These are phyloP conservation scores for Vitis hybrid DNA, from an alignment of 177 flowering plant genomes.

Conservation along the genomic window DNA sequence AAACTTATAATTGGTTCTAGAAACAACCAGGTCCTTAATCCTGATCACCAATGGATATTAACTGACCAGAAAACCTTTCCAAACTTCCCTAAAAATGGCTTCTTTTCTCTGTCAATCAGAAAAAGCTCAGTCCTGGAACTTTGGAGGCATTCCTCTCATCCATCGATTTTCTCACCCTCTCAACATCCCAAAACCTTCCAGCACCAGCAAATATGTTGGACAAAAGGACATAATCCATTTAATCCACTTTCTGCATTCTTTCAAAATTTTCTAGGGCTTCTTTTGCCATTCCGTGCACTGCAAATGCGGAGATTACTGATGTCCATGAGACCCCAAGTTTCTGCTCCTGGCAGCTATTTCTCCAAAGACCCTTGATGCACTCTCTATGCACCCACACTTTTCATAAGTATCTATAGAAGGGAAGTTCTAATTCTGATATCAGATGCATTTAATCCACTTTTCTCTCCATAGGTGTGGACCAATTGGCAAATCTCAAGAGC, in stretches of 20 bases:
- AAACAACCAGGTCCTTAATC: too few relatives aligned
- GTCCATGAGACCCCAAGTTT: constrained; percentile 57
- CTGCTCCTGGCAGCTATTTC: constrained; percentile 28
- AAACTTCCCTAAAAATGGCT: too few relatives aligned
- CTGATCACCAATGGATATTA: too few relatives aligned
- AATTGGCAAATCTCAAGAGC: constrained; percentile 33
- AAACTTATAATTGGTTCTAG: too few relatives aligned
- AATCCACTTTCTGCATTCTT: constrained; percentile 41
- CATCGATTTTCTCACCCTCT: constrained; percentile 57
- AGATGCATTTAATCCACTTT: constrained; percentile 32
- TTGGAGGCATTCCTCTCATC: constrained; percentile 51
- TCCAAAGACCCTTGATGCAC: constrained; percentile 43
- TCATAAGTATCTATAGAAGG: constrained; percentile 45
- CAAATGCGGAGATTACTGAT: constrained; percentile 49
- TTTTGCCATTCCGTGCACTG: constrained; percentile 59
- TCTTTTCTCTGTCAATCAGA: constrained; percentile 11
- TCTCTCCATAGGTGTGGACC: constrained; percentile 46
- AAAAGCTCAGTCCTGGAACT: constrained; percentile 54
- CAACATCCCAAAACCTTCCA: constrained; percentile 63
- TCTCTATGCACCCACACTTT: constrained; percentile 51
- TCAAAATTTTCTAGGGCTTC: constrained; percentile 43
- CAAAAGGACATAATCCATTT: constrained; percentile 69
- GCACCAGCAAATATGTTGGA: constrained; percentile 58
- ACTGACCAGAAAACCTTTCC: too few relatives aligned
- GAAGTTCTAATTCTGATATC: constrained; percentile 45